These are phyloP conservation scores for Pseudoneurospora amorphoporcata DNA, from an alignment of 495 filamentous ascomycete genomes.

Conservation along the genomic window DNA sequence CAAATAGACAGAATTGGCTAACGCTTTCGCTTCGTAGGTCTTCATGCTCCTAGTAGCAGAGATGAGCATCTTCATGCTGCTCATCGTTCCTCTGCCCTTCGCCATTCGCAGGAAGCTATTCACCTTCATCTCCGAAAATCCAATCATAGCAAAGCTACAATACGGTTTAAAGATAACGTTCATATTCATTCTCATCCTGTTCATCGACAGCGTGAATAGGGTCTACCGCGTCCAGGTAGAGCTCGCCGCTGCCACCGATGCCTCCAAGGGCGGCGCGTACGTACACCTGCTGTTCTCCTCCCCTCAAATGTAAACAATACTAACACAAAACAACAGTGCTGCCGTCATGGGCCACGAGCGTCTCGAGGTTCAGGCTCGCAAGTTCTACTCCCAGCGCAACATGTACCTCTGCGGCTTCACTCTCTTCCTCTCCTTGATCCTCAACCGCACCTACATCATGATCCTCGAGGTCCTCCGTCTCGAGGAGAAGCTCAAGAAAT, in stretches of 20 bases:
- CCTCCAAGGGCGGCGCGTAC: slow-evolving; percentile 18
- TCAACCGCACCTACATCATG: slow-evolving; percentile 98
- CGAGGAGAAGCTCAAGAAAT: slow-evolving; percentile 81
- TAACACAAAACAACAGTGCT: slow-evolving; percentile 30
- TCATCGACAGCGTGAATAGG: slow-evolving; percentile 97
- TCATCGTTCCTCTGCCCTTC: slow-evolving; percentile 89
- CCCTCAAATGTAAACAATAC: slow-evolving; percentile 3
- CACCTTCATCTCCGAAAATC: slow-evolving; percentile 78
- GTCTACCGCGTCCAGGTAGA: slow-evolving; percentile 95
- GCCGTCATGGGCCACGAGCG: slow-evolving; percentile 79
- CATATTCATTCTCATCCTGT: slow-evolving; percentile 95
- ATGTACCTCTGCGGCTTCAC: slow-evolving; percentile 99
- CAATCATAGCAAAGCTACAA: slow-evolving; percentile 43
- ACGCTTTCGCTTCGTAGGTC: slow-evolving; percentile 50
- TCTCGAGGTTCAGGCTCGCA: slow-evolving; percentile 96
- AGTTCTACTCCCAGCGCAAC: slow-evolving; percentile 99
- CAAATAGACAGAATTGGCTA: slow-evolving; percentile 6
- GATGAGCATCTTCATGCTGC: slow-evolving; percentile 85
- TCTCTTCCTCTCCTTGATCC: slow-evolving; percentile 94
- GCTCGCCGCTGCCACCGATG: slow-evolving; percentile 48
- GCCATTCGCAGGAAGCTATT: slow-evolving; percentile 79
- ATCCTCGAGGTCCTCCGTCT: slow-evolving; percentile 90
- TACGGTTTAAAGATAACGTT: slow-evolving; percentile 75
- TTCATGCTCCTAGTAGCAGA: slow-evolving; percentile 86
- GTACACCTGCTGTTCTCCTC: slow-evolving; percentile 6